These are phyloP conservation scores for Micractinium conductrix DNA, from an alignment of 139 green algal species.

Conservation along the genomic window DNA sequence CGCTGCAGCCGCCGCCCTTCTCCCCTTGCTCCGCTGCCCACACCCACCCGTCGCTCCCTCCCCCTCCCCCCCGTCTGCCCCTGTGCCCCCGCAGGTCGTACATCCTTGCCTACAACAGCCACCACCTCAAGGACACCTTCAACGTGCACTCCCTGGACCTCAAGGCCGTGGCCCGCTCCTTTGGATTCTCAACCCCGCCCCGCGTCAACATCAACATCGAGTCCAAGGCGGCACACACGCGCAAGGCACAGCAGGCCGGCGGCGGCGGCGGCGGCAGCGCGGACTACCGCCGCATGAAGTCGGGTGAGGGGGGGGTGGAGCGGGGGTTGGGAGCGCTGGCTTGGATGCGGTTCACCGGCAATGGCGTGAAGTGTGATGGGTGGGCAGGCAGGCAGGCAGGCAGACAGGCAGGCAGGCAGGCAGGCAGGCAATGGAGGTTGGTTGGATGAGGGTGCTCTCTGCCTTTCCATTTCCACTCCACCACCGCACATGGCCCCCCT, in stretches of 20 bases:
- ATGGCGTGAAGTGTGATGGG: no score
- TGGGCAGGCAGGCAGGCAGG: no score
- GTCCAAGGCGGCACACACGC: conserved; percentile 74
- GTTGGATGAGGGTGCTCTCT: not conserved
- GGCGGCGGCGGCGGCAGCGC: not conserved
- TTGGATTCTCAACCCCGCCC: conserved; percentile 92
- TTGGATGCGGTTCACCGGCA: no score
- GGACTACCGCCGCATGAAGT: conserved; percentile 48
- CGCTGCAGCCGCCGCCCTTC: conserved; percentile 71
- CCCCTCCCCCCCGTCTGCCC: not conserved
- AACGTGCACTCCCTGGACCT: conserved; percentile 98
- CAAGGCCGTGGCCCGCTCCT: conserved; percentile 85
- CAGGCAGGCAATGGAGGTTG: not conserved
- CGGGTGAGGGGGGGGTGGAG: not conserved
- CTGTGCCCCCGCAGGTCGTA: conserved; percentile 76
- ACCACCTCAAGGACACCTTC: conserved; percentile 96
- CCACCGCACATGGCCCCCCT: no score
- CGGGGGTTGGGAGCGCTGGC: no score
- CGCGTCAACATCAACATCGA: conserved; percentile 94
- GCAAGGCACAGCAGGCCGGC: conserved; percentile 67
- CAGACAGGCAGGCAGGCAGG: no score
- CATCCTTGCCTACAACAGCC: conserved; percentile 97
- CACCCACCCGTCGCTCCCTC: not conserved
- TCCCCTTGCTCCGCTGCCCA: conserved; percentile 94
- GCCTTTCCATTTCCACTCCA: not conserved